These are phyloP conservation scores for Pseudohyphozyma bogoriensis DNA, from an alignment of 768 basidiomycete species.

Conservation along the genomic window DNA sequence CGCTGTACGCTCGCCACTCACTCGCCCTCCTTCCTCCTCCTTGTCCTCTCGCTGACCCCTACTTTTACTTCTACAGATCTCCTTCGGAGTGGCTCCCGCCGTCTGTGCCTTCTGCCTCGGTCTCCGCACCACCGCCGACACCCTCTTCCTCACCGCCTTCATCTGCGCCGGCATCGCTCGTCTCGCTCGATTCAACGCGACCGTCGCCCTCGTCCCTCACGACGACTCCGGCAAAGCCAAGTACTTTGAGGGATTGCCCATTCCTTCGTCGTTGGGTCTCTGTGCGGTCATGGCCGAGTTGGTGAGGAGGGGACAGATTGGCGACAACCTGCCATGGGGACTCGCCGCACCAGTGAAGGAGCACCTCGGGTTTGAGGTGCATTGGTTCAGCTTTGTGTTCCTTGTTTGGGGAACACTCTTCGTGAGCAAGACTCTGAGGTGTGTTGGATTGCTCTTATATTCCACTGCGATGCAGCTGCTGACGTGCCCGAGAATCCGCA, in stretches of 20 bases:
- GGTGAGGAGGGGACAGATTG: constrained; percentile 10
- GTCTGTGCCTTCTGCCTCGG: constrained; percentile 77
- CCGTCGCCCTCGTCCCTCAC: constrained; percentile 86
- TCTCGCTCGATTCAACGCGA: constrained; percentile 96
- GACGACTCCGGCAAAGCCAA: constrained; percentile 73
- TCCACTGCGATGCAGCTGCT: background rate
- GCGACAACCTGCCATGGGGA: constrained; percentile 49
- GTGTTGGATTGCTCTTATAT: background rate
- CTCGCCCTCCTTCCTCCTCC: background rate
- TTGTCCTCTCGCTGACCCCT: background rate
- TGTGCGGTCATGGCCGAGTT: constrained; percentile 71
- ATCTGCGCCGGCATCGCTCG: constrained; percentile 94
- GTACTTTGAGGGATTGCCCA: constrained; percentile 96
- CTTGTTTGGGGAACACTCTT: constrained; percentile 84
- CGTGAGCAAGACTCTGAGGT: constrained; percentile 86
- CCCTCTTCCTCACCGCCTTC: constrained; percentile 72
- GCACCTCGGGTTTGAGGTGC: constrained; percentile 51
- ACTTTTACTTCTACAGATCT: constrained; percentile 51
- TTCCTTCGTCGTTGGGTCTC: constrained; percentile 75
- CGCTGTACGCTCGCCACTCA: constrained; percentile 51
- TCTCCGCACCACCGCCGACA: constrained; percentile 82
- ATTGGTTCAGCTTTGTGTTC: constrained; percentile 67
- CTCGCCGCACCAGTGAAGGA: constrained; percentile 33
- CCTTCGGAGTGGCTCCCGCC: constrained; percentile 96
- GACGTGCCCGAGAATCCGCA: background rate